These are phyloP conservation scores for Hypoxylon rubiginosum DNA, from an alignment of 2,329 filamentous ascomycete genomes.

Conservation along the genomic window DNA sequence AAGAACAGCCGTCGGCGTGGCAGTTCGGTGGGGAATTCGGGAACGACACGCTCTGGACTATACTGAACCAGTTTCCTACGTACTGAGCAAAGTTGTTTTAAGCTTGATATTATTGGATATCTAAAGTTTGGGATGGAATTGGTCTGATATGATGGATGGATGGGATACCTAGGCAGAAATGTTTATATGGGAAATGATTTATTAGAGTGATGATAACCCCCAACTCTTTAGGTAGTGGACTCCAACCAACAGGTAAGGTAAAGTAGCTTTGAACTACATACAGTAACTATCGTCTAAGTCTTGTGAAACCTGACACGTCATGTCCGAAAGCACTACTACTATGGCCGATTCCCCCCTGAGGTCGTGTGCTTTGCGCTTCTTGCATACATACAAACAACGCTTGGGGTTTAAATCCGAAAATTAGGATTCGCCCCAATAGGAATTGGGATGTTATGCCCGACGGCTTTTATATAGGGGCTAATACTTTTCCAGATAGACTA, in stretches of 20 bases:
- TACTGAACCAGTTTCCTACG: constrained; percentile 65
- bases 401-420: background rate
- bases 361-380: background rate
- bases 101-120: background rate
- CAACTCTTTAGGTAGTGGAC: background rate
- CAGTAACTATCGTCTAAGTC: background rate
- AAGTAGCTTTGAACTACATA: background rate
- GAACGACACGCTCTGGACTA: constrained; percentile 68
- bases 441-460: background rate
- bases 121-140: constrained; percentile 9
- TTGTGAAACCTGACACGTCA: background rate
- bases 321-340: background rate
- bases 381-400: background rate
- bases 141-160: constrained; percentile 18
- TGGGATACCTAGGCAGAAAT: constrained; percentile 9
- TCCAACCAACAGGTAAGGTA: background rate
- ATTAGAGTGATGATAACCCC: constrained; percentile 16
- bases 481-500: background rate
- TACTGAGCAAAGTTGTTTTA: constrained; percentile 26
- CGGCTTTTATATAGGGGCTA: background rate
- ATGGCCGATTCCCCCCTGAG: background rate
- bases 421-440: background rate
- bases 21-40: constrained; percentile 69
- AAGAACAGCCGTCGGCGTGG: constrained; percentile 54
- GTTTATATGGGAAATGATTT: constrained; percentile 7